phyloP scores from a whole-genome alignment of 768 basidiomycete genomes.

The Pholiota microspora region DNA sequence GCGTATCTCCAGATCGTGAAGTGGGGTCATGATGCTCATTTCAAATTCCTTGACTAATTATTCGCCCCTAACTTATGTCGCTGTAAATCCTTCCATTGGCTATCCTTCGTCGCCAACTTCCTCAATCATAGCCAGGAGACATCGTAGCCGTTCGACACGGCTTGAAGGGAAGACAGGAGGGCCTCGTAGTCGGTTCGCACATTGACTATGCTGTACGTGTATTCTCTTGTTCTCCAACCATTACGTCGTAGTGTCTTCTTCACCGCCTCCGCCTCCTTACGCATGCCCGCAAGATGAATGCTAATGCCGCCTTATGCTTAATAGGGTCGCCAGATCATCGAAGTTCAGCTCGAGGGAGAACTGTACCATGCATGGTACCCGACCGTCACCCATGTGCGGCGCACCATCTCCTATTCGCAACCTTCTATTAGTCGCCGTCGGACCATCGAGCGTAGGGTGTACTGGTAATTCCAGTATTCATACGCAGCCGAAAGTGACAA shows the following conservation, averaged over 20 bases:
- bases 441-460: conserved; percentile 72
- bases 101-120: not conserved
- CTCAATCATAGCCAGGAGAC: conserved; percentile 61
- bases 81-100: not conserved
- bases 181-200: conserved; percentile 77
- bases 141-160: conserved; percentile 75
- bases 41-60: not conserved
- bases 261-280: not conserved
- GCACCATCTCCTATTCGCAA: conserved; percentile 63
- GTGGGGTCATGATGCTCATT: not conserved
- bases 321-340: conserved; percentile 80
- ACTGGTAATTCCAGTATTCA: conserved; percentile 54
- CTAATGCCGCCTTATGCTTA: conserved; percentile 2
- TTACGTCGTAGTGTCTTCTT: not conserved
- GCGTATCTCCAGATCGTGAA: not conserved
- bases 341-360: conserved; percentile 76
- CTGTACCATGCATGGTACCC: conserved; percentile 77
- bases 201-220: conserved; percentile 63
- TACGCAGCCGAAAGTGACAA: not conserved
- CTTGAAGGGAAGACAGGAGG: conserved; percentile 63
- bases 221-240: not conserved
- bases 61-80: not conserved
- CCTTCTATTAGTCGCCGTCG: conserved; percentile 38
- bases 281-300: too few relatives aligned
- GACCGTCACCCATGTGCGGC: conserved; percentile 73